Percentiles rank a stretch among this genome's conserved stretches.
Conservation (phyloP, 106 monocot genomes). For the Hemerocallis citrina region DNA sequence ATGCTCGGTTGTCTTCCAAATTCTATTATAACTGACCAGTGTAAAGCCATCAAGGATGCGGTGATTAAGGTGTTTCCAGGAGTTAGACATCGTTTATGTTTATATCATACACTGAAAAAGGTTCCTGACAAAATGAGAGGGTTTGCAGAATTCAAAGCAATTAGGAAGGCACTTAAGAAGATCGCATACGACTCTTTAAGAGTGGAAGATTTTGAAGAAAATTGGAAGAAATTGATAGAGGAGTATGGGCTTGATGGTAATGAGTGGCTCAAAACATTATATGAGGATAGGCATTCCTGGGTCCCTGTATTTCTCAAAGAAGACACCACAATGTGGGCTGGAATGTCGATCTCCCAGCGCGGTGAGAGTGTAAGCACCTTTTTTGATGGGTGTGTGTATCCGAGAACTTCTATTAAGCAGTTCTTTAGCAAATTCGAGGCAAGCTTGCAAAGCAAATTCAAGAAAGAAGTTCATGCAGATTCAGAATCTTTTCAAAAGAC, state of each 20-base stretch:
- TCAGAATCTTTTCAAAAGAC: conserved; percentile 36
- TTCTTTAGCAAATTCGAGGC: conserved; percentile 61
- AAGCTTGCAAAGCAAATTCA: conserved; percentile 38
- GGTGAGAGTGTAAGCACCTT: conserved; percentile 28
- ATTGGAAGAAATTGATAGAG: conserved; percentile 41
- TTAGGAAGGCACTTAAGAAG: conserved; percentile 38
- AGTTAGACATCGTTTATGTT: conserved; percentile 35
- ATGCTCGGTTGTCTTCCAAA: conserved; percentile 32
- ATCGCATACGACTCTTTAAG: conserved; percentile 42
- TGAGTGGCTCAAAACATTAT: conserved; percentile 53
- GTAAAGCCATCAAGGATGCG: conserved; percentile 35
- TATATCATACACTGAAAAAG: conserved; percentile 38
- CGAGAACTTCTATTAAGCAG: conserved; percentile 61
- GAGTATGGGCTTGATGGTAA: conserved; percentile 33
- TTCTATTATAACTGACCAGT: conserved; percentile 48
- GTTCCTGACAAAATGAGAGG: conserved; percentile 45
- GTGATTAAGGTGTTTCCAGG: conserved; percentile 34
- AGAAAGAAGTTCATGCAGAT: conserved; percentile 58
- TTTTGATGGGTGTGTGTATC: conserved; percentile 52
- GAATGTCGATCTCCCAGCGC: conserved; percentile 55
- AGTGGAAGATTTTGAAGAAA: conserved; percentile 38
- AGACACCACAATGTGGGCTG: conserved; percentile 64
- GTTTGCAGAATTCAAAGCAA: conserved; percentile 36
- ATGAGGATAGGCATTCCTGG: conserved; percentile 46
- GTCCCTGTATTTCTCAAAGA: conserved; percentile 64